These are phyloP conservation scores for Phytophthora ramorum DNA, from an alignment of 352 stramenopile species.

Conservation along the genomic window DNA sequence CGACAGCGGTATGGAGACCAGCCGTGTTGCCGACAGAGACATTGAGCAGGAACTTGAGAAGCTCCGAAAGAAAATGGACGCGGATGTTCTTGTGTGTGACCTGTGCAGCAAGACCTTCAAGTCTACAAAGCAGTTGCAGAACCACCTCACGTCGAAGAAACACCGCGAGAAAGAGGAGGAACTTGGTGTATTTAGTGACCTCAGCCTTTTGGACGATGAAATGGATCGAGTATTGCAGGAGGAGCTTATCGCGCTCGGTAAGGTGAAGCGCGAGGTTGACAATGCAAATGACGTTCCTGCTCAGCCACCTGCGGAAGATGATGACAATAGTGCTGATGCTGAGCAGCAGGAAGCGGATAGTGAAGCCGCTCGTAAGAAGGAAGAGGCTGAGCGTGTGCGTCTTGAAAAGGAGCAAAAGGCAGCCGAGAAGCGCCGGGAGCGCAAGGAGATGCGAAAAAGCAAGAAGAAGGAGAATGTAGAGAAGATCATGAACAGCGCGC, in stretches of 20 bases:
- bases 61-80: constrained; percentile 72
- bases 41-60: constrained; percentile 75
- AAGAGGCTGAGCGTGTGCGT: constrained; percentile 56
- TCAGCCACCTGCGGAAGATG: constrained; percentile 9
- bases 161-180: constrained; percentile 79
- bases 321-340: constrained; percentile 17
- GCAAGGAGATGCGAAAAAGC: constrained; percentile 84
- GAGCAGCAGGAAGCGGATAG: constrained; percentile 46
- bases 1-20: constrained; percentile 48
- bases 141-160: constrained; percentile 85
- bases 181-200: constrained; percentile 66
- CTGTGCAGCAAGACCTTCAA: constrained; percentile 89
- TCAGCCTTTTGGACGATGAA: constrained; percentile 64
- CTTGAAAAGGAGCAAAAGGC: constrained; percentile 82
- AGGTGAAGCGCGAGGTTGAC: constrained; percentile 29
- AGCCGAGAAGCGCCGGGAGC: constrained; percentile 78
- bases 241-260: constrained; percentile 53
- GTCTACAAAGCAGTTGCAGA: constrained; percentile 82
- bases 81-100: constrained; percentile 73
- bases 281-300: constrained; percentile 2
- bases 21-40: constrained; percentile 53
- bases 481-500: constrained; percentile 58
- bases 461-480: constrained; percentile 84
- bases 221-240: constrained; percentile 66
- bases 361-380: constrained; percentile 36